Evolutionary conservation across 495 filamentous ascomycete genomes (phyloP).

Genomic region (Trichoderma erinaceum): DNA sequence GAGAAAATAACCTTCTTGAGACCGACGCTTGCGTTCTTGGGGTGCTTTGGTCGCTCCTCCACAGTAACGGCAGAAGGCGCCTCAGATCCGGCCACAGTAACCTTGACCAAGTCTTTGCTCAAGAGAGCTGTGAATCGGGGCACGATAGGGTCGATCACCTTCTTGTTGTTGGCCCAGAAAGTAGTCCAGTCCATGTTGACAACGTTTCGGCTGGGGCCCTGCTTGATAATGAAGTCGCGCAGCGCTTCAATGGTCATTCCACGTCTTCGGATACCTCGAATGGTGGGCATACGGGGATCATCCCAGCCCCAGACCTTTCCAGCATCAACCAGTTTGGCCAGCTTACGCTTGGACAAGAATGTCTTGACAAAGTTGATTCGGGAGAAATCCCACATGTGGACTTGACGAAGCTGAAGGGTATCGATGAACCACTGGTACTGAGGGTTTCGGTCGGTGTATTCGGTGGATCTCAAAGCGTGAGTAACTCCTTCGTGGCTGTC

Average conservation of each 20-base stretch:
- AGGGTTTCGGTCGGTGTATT: constrained; percentile 95
- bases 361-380: constrained; percentile 94
- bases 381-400: constrained; percentile 96
- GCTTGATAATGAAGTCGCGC: constrained; percentile 86
- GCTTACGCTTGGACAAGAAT: constrained; percentile 87
- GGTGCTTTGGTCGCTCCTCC: constrained; percentile 75
- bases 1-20: constrained; percentile 78
- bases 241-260: constrained; percentile 88
- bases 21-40: constrained; percentile 78
- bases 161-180: constrained; percentile 95
- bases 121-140: constrained; percentile 77
- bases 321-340: constrained; percentile 84
- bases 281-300: constrained; percentile 90
- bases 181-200: constrained; percentile 85
- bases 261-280: constrained; percentile 79
- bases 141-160: constrained; percentile 84
- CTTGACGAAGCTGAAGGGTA: constrained; percentile 73
- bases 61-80: constrained; percentile 58
- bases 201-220: constrained; percentile 83
- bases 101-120: constrained; percentile 60
- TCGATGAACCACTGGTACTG: constrained; percentile 97
- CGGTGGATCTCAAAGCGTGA: constrained; percentile 89
- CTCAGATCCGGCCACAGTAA: constrained; percentile 55
- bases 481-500: constrained; percentile 90
- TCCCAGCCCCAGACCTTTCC: constrained; percentile 91